A percentile compares a stretch with the other conserved stretches of the same genome.
phyloP scores from a whole-genome alignment of 371 early-diverging fungal species.

The Zychaea mexicana region DNA sequence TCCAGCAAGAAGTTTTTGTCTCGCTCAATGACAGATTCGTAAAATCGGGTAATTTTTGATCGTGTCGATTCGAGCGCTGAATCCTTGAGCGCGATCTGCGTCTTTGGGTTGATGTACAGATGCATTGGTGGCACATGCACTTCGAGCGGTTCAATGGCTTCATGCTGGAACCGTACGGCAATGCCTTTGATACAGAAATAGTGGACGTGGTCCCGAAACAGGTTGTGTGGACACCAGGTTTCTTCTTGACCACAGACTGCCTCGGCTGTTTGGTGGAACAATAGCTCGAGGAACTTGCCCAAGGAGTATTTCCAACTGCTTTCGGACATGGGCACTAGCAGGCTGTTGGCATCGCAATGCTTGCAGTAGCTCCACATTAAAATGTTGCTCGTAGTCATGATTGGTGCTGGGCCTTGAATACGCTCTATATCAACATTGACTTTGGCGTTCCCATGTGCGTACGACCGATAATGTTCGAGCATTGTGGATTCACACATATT shows the following conservation, averaged over 20 bases:
- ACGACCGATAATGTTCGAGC: conserved; percentile 82
- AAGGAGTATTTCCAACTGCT: conserved; percentile 95
- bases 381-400: conserved; percentile 73
- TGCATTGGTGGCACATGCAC: conserved; percentile 84
- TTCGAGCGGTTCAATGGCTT: conserved; percentile 80
- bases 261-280: conserved; percentile 72
- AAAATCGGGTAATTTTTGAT: conserved; percentile 65
- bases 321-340: conserved; percentile 80
- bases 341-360: conserved; percentile 72
- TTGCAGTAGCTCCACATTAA: conserved; percentile 93
- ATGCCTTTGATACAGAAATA: conserved; percentile 80
- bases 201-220: conserved; percentile 81
- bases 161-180: conserved; percentile 79
- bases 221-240: conserved; percentile 82
- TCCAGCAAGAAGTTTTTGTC: conserved; percentile 68
- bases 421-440: conserved; percentile 81
- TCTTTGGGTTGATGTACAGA: conserved; percentile 63
- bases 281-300: conserved; percentile 94
- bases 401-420: conserved; percentile 65
- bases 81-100: conserved; percentile 62
- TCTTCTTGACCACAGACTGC: conserved; percentile 41
- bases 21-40: conserved; percentile 72
- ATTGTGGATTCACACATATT: conserved; percentile 77
- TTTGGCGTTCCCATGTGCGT: conserved; percentile 83
- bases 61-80: conserved; percentile 63